phyloP scores from a whole-genome alignment of 345 rosid genomes.

The Citrus australasica region DNA sequence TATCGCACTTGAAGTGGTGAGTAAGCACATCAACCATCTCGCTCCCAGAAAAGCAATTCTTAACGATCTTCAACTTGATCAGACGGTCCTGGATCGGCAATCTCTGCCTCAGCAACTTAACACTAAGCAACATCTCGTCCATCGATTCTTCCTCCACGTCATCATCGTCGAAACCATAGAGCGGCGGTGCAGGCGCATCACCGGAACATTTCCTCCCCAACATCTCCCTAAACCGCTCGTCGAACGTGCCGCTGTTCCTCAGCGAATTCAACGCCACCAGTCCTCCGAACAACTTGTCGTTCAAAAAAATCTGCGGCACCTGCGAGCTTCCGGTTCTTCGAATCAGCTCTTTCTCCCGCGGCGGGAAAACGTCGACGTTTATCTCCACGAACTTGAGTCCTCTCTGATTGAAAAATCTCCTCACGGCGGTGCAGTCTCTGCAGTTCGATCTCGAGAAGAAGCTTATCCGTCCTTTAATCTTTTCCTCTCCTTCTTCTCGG shows the following conservation, averaged over 20 bases:
- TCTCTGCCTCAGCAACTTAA: slow-evolving; percentile 57
- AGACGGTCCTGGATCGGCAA: slow-evolving; percentile 82
- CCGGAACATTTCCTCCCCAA: slow-evolving; percentile 42
- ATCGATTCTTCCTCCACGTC: slow-evolving; percentile 34
- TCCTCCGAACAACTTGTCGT: slow-evolving; percentile 77
- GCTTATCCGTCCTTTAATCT: slow-evolving; percentile 51
- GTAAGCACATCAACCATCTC: slow-evolving; percentile 71
- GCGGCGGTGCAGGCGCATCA: slow-evolving; percentile 56
- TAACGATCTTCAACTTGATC: slow-evolving; percentile 82
- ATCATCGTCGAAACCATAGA: slow-evolving; percentile 61
- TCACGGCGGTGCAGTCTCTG: slow-evolving; percentile 75
- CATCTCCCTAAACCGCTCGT: slow-evolving; percentile 52
- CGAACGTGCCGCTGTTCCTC: slow-evolving; percentile 67
- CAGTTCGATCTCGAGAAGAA: slow-evolving; percentile 82
- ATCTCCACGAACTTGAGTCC: slow-evolving; percentile 69
- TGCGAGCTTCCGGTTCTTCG: slow-evolving; percentile 55
- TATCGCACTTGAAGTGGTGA: slow-evolving; percentile 63
- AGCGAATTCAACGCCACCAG: slow-evolving; percentile 73
- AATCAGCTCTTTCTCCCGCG: slow-evolving; percentile 56
- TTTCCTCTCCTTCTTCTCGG: slow-evolving; percentile 12
- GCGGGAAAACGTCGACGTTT: slow-evolving; percentile 73
- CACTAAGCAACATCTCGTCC: slow-evolving; percentile 51
- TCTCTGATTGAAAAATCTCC: slow-evolving; percentile 53
- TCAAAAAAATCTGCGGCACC: slow-evolving; percentile 90
- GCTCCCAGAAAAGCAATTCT: slow-evolving; percentile 77